A percentile compares a stretch with the other conserved stretches of the same genome.
These are phyloP conservation scores for Cinchona pubescens DNA, from an alignment of 257 asterid genomes.

Conservation along the genomic window DNA sequence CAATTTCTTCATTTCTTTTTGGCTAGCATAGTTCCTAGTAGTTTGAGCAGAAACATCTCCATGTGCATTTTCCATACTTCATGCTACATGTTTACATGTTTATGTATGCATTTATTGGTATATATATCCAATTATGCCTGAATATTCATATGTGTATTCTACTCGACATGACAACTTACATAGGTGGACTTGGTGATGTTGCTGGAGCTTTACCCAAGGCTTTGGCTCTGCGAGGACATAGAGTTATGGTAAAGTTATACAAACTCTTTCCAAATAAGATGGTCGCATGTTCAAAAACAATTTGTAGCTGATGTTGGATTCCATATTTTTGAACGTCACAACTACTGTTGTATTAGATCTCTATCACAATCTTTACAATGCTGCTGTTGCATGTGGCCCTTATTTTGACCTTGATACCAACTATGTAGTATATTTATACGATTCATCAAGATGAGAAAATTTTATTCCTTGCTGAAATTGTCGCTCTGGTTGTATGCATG, in stretches of 20 bases:
- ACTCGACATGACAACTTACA: conserved; percentile 5
- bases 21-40: not conserved
- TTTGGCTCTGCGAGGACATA: conserved; percentile 97
- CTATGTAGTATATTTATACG: not conserved
- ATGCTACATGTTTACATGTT: not conserved
- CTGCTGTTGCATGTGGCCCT: not conserved
- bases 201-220: conserved; percentile 99
- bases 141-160: not conserved
- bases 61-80: not conserved
- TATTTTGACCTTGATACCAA: not conserved
- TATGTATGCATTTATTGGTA: not conserved
- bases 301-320: not conserved
- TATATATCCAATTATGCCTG: not conserved
- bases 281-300: not conserved
- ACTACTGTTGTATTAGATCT: conserved; percentile 3
- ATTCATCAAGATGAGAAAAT: not conserved
- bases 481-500: not conserved
- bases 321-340: not conserved
- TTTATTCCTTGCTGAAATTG: not conserved
- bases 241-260: conserved; percentile 78
- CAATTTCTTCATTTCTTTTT: not conserved
- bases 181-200: conserved; percentile 99
- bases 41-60: not conserved
- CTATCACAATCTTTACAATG: no score
- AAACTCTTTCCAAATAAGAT: conserved; percentile 3